phyloP scores from a whole-genome alignment of 192 early-diverging fungal genomes.

The Podila epigama region DNA sequence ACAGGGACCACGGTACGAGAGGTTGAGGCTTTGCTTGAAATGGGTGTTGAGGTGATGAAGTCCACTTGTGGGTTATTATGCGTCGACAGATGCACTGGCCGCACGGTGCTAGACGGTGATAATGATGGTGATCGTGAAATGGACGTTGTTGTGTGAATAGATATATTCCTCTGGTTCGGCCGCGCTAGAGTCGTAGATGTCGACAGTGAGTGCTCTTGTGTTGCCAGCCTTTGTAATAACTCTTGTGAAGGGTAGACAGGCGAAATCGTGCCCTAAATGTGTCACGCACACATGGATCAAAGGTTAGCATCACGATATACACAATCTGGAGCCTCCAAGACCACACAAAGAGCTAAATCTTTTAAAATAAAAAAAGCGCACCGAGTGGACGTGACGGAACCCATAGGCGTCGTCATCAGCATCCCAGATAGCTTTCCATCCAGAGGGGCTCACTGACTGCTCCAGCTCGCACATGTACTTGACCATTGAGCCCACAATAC shows the following conservation, averaged over 20 bases:
- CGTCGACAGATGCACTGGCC: too few species aligned
- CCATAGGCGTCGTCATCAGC: constrained; percentile 39
- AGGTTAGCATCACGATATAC: too few species aligned
- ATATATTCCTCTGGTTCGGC: too few species aligned
- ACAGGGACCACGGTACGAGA: background rate
- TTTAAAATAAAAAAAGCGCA: constrained; percentile 1
- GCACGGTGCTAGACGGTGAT: too few species aligned
- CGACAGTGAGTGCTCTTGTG: background rate
- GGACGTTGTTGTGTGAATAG: too few species aligned
- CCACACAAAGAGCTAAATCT: too few species aligned
- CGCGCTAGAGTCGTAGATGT: too few species aligned
- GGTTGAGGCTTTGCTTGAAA: too few species aligned
- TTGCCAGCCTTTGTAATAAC: constrained; percentile 12
- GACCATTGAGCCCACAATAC: constrained; percentile 31
- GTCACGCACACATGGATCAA: background rate
- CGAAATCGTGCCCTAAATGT: constrained; percentile 28
- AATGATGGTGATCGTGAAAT: too few species aligned
- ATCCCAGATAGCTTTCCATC: constrained; percentile 30
- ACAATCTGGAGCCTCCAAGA: too few species aligned
- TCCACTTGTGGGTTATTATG: too few species aligned
- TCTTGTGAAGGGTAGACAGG: constrained; percentile 31
- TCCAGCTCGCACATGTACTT: constrained; percentile 28
- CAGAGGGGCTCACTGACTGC: constrained; percentile 12
- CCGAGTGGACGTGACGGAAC: constrained; percentile 27
- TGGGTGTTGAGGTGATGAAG: background rate